Evolutionary conservation across 148 eudicot genomes (phyloP), one percentile per base, ranked within the genome.

Genomic region (Chenopodium album): DNA sequence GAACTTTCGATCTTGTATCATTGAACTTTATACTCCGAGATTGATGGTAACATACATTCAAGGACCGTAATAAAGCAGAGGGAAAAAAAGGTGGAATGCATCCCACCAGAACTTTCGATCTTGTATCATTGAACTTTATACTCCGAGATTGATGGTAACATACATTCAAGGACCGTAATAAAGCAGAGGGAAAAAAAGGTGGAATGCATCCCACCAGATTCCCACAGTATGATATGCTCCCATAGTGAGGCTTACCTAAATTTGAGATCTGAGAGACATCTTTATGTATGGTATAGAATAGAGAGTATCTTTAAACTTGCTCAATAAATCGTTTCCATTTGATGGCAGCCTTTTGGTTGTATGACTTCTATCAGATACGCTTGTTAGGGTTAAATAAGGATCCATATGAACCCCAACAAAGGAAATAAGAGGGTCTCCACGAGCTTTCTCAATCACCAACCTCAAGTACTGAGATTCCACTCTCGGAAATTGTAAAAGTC

Each of bases 361-460:
- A 31, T 47, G 19, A 59, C 19, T 5, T 14, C 6, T 20, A 20
- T 62, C 7, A 71, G 82, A 56, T 12, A 54, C n/a, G 34, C 29
- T 81, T 65, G 75, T 69, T 56, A 82, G n/a, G 47, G 32, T 29
- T 0, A 95, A 81, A 80, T 88, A 87, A 23, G 92, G 76, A 86
- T 94, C 98, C 84, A 85, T 41, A 83, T 90, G 90, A 66, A 94
- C 65, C 79, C 88, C 96, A 54, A 94, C 41, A 83, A 82, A 88
- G 48, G 96, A 80, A 56, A 94, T 78, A 67, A 94, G 85, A 0
- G 98, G 96, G 50, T 92, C 91, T 16, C 90, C 93, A 37, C 92
- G 86, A 75, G 94, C 78, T 84, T 68, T 69, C 77, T 85, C 88
- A 17, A 94, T 85, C 46, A 91, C 90, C 37, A 94, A 71, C 85